These are phyloP conservation scores for Golubevia sp. DNA, from an alignment of 1,284 basidiomycete genomes.

Conservation along the genomic window DNA sequence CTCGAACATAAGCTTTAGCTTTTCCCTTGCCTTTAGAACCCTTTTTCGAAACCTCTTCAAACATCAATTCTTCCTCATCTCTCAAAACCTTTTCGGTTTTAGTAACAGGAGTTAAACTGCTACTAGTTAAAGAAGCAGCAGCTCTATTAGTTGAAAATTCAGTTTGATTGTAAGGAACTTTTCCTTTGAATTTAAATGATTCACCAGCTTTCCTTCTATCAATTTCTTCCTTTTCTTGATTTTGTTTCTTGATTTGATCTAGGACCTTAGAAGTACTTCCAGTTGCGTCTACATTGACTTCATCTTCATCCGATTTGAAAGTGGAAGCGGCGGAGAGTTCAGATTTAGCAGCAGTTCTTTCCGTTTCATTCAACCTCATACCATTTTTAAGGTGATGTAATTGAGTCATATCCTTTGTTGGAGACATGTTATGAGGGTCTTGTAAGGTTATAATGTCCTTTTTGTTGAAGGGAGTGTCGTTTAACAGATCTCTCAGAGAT, in stretches of 20 bases:
- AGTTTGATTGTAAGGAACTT: constrained; percentile 10
- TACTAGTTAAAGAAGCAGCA: constrained; percentile 51
- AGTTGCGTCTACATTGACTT: constrained; percentile 33
- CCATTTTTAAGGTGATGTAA: constrained; percentile 42
- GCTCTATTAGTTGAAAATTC: constrained; percentile 35
- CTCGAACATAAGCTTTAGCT: constrained; percentile 2
- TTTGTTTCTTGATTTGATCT: constrained; percentile 7
- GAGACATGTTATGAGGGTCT: constrained; percentile 34
- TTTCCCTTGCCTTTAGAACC: constrained; percentile 5
- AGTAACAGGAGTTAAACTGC: constrained; percentile 46
- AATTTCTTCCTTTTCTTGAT: not conserved
- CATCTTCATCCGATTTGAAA: constrained; percentile 9
- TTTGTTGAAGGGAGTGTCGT: constrained; percentile 33
- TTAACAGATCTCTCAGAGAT: constrained; percentile 43
- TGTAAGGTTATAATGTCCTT: constrained; percentile 47
- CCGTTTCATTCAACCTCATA: constrained; percentile 24
- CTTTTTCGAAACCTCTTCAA: constrained; percentile 24
- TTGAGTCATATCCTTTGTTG: constrained; percentile 9
- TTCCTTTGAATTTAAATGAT: constrained; percentile 15
- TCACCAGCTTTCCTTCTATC: not conserved
- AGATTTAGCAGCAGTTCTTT: constrained; percentile 19
- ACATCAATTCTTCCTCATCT: constrained; percentile 53
- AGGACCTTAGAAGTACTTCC: constrained; percentile 38
- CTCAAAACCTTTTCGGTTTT: constrained; percentile 34
- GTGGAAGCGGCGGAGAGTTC: not conserved